Base-by-base conservation (phyloP, 192 early-diverging fungal genomes). In the Radiomyces spectabilis region DNA sequence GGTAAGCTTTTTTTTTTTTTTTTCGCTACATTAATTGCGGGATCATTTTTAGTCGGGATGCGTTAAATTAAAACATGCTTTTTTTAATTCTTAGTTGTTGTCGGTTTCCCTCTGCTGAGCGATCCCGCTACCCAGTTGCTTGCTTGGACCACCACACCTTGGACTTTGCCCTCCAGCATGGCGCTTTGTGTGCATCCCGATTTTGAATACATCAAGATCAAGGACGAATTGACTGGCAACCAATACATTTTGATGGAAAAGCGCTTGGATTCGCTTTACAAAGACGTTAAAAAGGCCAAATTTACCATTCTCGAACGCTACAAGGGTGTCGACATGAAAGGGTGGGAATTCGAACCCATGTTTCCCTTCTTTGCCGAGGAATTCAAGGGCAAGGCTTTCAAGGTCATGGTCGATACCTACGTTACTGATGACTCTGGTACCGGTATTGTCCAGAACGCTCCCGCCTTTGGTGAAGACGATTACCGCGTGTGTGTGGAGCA, bases 381-480 rank as follows among this genome's bases (percentile, higher is more conserved):
- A 59, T 86, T 88, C 65, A 81, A 88, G 67, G 86, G 78, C 25
- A 81, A 66, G 25, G 91, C 91, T 26, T 98, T 88, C 80, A 78
- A 80, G 41, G 87, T 99, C 35, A 67, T 95, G 51, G 73, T 83
- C 53, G 97, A 99, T 70, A 75, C 70, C 15, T 99, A 97, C 59
- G 97, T 99, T 31, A 91, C 89, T 39, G 87, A 93, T 51, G 85
- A 85, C 60, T 80, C 77, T 48, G 97, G 97, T 82, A 99, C 97
- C 6, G 97, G 97, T 52, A 90, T 99, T 67, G 97, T 99, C 12
- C 97, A 99, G 73, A 86, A 89, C 52, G 87, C 97, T 22, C 97
- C 97, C 10, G 95, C 85, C 19, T 99, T 94, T 79, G 97, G 97
- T 72, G 97, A 98, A 71, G 97, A 99, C 79, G 97, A 99, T 84